Conservation (phyloP, 306 rosid genomes). For the Cucurbita moschata region DNA sequence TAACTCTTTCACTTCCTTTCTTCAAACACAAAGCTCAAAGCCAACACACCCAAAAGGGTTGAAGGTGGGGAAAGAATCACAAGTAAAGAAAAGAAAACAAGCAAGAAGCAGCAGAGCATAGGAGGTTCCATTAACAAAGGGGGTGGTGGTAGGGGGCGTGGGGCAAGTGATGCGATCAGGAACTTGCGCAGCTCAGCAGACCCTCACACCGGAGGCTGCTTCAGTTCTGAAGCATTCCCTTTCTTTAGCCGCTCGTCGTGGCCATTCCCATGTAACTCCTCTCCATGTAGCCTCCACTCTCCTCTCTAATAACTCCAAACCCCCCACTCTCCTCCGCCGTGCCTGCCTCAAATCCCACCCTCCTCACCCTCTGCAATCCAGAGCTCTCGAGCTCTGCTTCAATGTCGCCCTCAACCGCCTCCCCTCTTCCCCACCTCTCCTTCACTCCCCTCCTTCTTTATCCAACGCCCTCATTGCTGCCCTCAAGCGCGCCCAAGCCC, state of each 20-base stretch:
- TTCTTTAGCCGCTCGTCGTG: background rate
- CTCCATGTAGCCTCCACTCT: conserved; percentile 11
- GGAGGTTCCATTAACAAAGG: background rate
- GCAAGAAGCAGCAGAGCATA: background rate
- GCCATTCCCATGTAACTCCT: conserved; percentile 12
- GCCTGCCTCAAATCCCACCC: conserved; percentile 10
- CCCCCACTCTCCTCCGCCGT: background rate
- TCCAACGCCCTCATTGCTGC: conserved; percentile 14
- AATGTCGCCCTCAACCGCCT: conserved; percentile 14
- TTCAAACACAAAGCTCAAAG: background rate
- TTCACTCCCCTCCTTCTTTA: background rate
- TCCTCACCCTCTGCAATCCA: conserved; percentile 9
- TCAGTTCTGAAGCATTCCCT: conserved; percentile 6
- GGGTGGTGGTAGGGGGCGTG: background rate
- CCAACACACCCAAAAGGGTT: background rate
- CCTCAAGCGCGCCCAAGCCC: conserved; percentile 11
- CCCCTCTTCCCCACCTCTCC: conserved; percentile 2
- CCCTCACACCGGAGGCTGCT: conserved; percentile 11
- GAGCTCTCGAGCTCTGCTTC: conserved; percentile 12
- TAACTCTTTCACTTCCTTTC: background rate
- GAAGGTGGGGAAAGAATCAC: background rate
- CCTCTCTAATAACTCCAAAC: background rate
- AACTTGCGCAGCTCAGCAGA: conserved; percentile 8
- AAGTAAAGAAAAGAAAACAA: background rate
- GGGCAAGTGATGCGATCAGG: conserved; percentile 8